phyloP scores from a whole-genome alignment of 2,329 filamentous ascomycete genomes.

The Trichophyton verrucosum region DNA sequence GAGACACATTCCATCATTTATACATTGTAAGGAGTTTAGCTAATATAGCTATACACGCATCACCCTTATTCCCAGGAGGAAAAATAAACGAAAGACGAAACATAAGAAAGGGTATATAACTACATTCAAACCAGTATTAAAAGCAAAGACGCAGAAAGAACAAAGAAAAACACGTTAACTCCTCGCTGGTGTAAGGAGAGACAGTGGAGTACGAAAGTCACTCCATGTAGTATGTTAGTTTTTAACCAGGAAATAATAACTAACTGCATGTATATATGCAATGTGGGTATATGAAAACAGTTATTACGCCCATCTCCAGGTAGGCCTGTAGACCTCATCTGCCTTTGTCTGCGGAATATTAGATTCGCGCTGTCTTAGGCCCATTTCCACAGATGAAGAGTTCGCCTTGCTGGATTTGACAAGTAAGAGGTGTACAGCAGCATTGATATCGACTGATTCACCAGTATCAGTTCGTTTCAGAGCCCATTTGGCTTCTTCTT shows the following conservation, averaged over 20 bases:
- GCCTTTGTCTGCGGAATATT: neutral
- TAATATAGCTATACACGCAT: neutral
- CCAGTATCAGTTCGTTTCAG: constrained; percentile 48
- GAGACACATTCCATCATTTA: neutral
- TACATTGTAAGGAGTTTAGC: neutral
- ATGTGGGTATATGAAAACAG: neutral
- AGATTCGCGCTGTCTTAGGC: neutral
- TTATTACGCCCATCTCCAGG: constrained; percentile 31
- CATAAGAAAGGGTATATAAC: neutral
- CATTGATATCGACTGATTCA: constrained; percentile 45
- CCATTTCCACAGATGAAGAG: neutral
- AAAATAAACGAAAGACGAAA: neutral
- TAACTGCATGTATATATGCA: neutral
- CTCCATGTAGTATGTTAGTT: neutral
- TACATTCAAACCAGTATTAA: neutral
- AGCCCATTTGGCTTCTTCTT: constrained; percentile 44
- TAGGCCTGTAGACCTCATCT: constrained; percentile 14
- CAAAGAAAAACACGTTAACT: neutral
- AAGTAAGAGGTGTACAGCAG: constrained; percentile 45
- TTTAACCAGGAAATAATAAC: neutral
- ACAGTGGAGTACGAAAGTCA: neutral
- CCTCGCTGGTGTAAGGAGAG: neutral
- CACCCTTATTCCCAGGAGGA: too few species aligned
- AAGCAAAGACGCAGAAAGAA: neutral
- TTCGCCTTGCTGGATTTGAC: constrained; percentile 10